phyloP scores from a whole-genome alignment of 163 green algal genomes.

The Chlamydomonas reinhardtii region DNA sequence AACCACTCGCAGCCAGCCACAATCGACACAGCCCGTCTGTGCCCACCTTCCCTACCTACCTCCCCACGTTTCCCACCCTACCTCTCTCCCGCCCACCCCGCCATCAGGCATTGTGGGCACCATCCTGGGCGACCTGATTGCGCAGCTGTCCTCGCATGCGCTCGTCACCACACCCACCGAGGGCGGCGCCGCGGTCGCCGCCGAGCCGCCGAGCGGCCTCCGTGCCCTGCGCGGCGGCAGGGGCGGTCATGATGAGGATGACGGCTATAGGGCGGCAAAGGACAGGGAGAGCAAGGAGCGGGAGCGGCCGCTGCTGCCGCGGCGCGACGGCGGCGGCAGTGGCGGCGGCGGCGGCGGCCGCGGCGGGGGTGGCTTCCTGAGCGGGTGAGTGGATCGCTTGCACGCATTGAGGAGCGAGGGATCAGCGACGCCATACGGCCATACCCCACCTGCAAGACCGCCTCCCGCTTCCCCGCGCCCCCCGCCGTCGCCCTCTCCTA shows the following conservation, averaged over 20 bases:
- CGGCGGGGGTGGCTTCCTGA: neutral
- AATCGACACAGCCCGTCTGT: too few relatives aligned
- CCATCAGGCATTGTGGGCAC: slow-evolving; percentile 39
- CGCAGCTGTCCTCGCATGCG: slow-evolving; percentile 40
- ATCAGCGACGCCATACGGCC: too few relatives aligned
- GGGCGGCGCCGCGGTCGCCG: slow-evolving; percentile 30
- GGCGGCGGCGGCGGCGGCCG: too few relatives aligned
- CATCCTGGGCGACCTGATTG: slow-evolving; percentile 49
- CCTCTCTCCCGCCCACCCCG: neutral
- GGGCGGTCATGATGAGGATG: neutral
- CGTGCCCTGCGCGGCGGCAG: neutral
- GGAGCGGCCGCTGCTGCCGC: too few relatives aligned
- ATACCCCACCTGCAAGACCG: too few relatives aligned
- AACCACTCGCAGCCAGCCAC: too few relatives aligned
- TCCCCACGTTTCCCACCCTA: neutral
- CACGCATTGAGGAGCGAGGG: too few relatives aligned
- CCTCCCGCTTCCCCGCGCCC: too few relatives aligned
- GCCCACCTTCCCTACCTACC: neutral
- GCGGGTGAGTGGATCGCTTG: neutral
- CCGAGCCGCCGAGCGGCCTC: slow-evolving; percentile 21
- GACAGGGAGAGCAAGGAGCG: neutral
- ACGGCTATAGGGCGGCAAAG: slow-evolving; percentile 24
- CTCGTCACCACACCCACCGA: slow-evolving; percentile 25
- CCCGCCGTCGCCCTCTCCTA: too few relatives aligned
- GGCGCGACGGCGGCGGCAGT: too few relatives aligned